phyloP scores from a whole-genome alignment of 306 rosid species.

The Trifolium fragiferum region DNA sequence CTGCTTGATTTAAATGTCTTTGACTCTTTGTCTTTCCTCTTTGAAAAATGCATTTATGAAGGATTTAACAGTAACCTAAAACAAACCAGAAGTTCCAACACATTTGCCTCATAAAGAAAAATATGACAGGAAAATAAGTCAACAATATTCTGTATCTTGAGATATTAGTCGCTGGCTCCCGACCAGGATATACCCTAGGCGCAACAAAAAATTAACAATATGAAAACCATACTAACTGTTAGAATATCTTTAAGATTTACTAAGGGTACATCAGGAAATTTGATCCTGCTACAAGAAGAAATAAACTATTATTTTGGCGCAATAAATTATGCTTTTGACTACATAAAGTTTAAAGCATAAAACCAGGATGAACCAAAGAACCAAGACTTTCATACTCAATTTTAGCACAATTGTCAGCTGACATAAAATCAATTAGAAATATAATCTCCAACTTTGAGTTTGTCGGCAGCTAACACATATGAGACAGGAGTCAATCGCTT shows the following conservation, averaged over 20 bases:
- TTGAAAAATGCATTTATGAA: neutral
- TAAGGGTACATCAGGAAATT: neutral
- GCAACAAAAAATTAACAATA: neutral
- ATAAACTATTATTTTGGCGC: constrained; percentile 23
- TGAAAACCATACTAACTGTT: constrained; percentile 5
- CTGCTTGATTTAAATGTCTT: neutral
- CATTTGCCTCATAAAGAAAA: neutral
- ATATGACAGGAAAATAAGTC: neutral
- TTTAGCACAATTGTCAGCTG: constrained; percentile 25
- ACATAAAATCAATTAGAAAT: constrained; percentile 41
- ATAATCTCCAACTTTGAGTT: constrained; percentile 44
- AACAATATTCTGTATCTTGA: neutral
- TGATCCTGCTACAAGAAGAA: neutral
- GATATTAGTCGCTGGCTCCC: neutral
- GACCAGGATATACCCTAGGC: neutral
- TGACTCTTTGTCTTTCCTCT: too few relatives aligned
- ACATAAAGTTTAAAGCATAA: constrained; percentile 30
- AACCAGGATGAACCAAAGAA: constrained; percentile 31
- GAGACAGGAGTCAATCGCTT: constrained; percentile 56
- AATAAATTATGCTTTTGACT: constrained; percentile 21
- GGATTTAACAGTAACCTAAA: neutral
- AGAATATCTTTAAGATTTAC: constrained; percentile 18
- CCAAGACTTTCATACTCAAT: constrained; percentile 12
- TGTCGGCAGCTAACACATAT: constrained; percentile 49
- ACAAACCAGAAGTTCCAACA: neutral